Base-by-base conservation (phyloP, 169 alveolate species). In the Cryptosporidium bovis region DNA sequence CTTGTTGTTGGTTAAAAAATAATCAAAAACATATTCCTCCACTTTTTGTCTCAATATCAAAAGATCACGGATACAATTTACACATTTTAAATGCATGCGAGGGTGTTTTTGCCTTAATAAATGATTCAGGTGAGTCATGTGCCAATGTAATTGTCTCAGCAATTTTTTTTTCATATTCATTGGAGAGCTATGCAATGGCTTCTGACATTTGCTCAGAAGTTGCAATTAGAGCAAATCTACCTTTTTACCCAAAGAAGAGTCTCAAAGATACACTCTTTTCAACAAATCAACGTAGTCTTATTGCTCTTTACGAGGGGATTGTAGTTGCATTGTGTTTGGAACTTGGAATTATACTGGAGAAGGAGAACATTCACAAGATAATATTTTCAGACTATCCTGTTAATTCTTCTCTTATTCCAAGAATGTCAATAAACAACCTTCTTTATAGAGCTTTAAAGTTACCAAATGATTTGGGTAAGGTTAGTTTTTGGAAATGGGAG, bases 51-150 rank as follows among this genome's bases (percentile, higher is more conserved):
- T 56, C 87, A 6, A 77, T 77, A 2, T 56, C 87, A 60, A 56
- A 56, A 27, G 53, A 40, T 56, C 50, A 46, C 8, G 87, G 87
- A n/a, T 27, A 77, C 24, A 77, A 62, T 8, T 27, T 77, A 16
- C 87, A 77, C 36, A 60, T 77, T 31, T 36, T 77, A 16, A 77
- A 77, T 56, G 87, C 87, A 2, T 77, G 87, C 16, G 87, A 77
- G 33, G 69, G 77, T n/a, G 48, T 77, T 27, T 77, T 60, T 60
- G 69, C 87, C 2, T 46, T 77, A 18, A 48, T 77, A 20, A 56
- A 77, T 40, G 87, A 62, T n/a, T 77, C 87, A 56, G 87, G 87
- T 4, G 87, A 77, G 29, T 77, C 87, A 18, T 77, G 87, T 62
- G 71, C 77, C 18, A 77, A 56, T 36, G 24, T 77, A 10, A 1